Evolutionary conservation across 257 asterid genomes (phyloP).

Genomic region (Capsicum baccatum): DNA sequence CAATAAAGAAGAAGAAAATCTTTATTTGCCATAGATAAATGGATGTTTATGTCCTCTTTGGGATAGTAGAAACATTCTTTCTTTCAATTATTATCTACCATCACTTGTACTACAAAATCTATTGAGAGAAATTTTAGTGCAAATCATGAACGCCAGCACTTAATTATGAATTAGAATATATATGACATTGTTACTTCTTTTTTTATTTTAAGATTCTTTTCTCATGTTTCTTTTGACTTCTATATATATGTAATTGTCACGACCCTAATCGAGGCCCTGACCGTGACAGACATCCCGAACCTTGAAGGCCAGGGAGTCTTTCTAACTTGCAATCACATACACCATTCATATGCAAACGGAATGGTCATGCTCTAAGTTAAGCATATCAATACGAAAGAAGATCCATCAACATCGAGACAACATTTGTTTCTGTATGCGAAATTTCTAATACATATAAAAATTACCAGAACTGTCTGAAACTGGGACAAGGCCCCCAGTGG

Average conservation of each 20-base stretch:
- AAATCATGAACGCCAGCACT: neutral
- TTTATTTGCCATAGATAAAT: slow-evolving; percentile 54
- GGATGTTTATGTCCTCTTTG: slow-evolving; percentile 42
- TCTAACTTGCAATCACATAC: too few relatives aligned
- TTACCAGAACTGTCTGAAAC: too few relatives aligned
- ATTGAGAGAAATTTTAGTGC: slow-evolving; percentile 19
- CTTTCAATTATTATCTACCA: neutral
- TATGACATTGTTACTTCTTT: neutral
- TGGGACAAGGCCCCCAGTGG: too few relatives aligned
- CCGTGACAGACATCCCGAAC: too few relatives aligned
- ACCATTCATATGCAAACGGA: too few relatives aligned
- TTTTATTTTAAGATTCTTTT: neutral
- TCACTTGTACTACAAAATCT: neutral
- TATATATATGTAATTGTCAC: neutral
- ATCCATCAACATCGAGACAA: too few relatives aligned
- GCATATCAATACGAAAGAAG: too few relatives aligned
- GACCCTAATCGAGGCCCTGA: too few relatives aligned
- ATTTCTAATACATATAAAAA: too few relatives aligned
- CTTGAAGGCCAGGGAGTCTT: too few relatives aligned
- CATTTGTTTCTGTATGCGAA: too few relatives aligned
- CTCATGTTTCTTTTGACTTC: neutral
- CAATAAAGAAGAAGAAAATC: slow-evolving; percentile 35
- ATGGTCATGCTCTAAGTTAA: too few relatives aligned
- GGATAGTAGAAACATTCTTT: neutral
- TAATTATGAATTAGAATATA: neutral